Evolutionary conservation across 768 basidiomycete genomes (phyloP).

Genomic region (Mycena filopes): DNA sequence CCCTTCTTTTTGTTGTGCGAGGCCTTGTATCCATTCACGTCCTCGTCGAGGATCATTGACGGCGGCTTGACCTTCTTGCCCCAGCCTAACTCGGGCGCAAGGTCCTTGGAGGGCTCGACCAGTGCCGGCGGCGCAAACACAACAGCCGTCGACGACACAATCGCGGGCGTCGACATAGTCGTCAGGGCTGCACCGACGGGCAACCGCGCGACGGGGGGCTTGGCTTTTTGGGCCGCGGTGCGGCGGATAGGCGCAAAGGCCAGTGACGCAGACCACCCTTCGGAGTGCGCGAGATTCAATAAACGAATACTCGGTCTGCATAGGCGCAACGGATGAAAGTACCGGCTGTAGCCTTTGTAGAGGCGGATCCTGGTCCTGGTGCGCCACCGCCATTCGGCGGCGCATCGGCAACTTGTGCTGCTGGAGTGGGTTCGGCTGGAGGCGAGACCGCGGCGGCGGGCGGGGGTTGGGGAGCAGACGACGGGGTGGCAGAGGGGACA

Average conservation of each 20-base stretch:
- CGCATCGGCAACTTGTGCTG: conserved; percentile 39
- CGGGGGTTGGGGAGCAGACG: conserved; percentile 38
- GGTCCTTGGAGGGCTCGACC: conserved; percentile 45
- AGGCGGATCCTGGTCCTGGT: conserved; percentile 39
- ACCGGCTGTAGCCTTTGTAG: conserved; percentile 67
- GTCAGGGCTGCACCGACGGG: conserved; percentile 73
- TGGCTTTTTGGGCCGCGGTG: conserved; percentile 65
- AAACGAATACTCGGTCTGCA: conserved; percentile 61
- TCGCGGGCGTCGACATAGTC: conserved; percentile 26
- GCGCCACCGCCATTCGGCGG: conserved; percentile 41
- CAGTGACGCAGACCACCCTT: conserved; percentile 92
- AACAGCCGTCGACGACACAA: conserved; percentile 46
- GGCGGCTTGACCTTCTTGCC: conserved; percentile 92
- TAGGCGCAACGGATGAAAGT: conserved; percentile 62
- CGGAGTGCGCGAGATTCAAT: conserved; percentile 58
- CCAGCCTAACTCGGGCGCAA: conserved; percentile 73
- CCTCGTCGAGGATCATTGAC: conserved; percentile 90
- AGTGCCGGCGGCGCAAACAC: conserved; percentile 42
- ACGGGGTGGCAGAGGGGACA: conserved; percentile 55
- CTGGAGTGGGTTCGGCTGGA: conserved; percentile 33
- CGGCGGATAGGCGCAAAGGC: conserved; percentile 89
- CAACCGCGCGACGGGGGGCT: conserved; percentile 60
- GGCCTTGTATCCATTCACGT: conserved; percentile 84
- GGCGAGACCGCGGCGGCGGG: conserved; percentile 35
- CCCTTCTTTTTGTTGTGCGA: conserved; percentile 65